These are phyloP conservation scores for Nakazawaea siamensis DNA, from an alignment of 805 yeast species.

Conservation along the genomic window DNA sequence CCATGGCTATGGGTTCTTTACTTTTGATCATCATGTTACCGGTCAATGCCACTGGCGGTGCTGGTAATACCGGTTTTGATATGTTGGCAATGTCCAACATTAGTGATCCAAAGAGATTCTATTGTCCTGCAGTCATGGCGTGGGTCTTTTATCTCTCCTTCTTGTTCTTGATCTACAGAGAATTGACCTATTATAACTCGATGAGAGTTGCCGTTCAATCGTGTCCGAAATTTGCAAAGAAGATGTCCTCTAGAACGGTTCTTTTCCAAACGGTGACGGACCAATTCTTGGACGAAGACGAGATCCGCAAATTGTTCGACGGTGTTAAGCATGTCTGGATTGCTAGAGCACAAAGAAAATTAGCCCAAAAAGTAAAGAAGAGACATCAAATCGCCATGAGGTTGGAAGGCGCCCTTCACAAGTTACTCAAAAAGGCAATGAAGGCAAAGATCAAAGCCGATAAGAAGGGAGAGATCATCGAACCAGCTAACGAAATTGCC, in stretches of 20 bases:
- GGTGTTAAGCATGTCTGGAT: conserved; percentile 83
- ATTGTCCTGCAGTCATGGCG: conserved; percentile 77
- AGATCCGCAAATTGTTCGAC: conserved; percentile 64
- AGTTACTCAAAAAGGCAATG: conserved; percentile 51
- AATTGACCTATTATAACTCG: conserved; percentile 68
- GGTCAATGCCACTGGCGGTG: conserved; percentile 66
- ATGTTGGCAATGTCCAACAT: conserved; percentile 74
- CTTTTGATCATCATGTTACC: conserved; percentile 73
- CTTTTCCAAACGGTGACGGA: conserved; percentile 80
- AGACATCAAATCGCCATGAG: conserved; percentile 52
- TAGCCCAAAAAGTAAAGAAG: conserved; percentile 46
- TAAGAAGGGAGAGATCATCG: conserved; percentile 48
- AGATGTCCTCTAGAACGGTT: conserved; percentile 72
- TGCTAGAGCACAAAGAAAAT: conserved; percentile 50
- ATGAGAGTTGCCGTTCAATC: conserved; percentile 71
- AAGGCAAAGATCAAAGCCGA: conserved; percentile 56
- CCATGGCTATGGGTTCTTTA: conserved; percentile 49
- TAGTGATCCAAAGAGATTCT: conserved; percentile 50
- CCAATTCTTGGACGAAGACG: conserved; percentile 60
- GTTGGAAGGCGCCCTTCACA: conserved; percentile 61
- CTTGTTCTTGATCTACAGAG: conserved; percentile 73
- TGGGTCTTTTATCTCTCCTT: conserved; percentile 72
- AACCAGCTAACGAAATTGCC: conserved; percentile 37
- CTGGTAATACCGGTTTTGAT: conserved; percentile 60
- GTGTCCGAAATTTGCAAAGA: conserved; percentile 71